Base-by-base conservation (phyloP, 2,329 filamentous ascomycete genomes). In the Pyricularia grisea region DNA sequence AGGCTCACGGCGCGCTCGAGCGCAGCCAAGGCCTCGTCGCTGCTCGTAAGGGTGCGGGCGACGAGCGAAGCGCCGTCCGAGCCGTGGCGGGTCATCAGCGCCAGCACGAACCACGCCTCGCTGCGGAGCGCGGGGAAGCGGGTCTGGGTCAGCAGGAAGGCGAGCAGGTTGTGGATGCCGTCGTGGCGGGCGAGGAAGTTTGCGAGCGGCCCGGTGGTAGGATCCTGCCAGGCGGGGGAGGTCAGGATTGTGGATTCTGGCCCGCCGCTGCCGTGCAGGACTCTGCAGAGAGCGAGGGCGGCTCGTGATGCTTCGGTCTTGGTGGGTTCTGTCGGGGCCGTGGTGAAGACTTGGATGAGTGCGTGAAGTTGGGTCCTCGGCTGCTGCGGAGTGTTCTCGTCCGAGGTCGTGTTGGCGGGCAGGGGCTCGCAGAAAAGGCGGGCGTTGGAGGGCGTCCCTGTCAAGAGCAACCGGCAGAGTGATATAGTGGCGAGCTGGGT, bases 81-180 rank as follows among this genome's bases (percentile, higher is more conserved):
- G 23, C 58, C 58, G 58, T 14, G 58, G 31, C 86, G 81, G 60
- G 83, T 82, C 81, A 89, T 85, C 42, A 90, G 81, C 2, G 88
- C 88, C 67, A 88, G 81, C 6, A 88, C 82, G 71, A 90, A 89
- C 83, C 87, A 86, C 2, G 84, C 81, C 74, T 90, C 88, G 58
- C 86, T 87, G 23, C 85, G 81, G 2, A 90, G 78, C 1, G 84
- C 80, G 0, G 86, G 85, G 81, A 87, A 90, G 71, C 86, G 88
- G 3, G 76, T 78, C 73, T 90, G 87, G 1, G 79, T 82, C 28
- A 88, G 78, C 30, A 90, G 81, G 72, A 83, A 86, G 0, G 80
- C 74, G 7, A 90, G 78, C 0, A 82, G 78, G 9, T 77, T 74
- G 17, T 76, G 73, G 14, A 87, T 74, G 25, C 78, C 71, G 3